These are phyloP conservation scores for Mycena galericulata DNA, from an alignment of 768 basidiomycete genomes.

Conservation along the genomic window DNA sequence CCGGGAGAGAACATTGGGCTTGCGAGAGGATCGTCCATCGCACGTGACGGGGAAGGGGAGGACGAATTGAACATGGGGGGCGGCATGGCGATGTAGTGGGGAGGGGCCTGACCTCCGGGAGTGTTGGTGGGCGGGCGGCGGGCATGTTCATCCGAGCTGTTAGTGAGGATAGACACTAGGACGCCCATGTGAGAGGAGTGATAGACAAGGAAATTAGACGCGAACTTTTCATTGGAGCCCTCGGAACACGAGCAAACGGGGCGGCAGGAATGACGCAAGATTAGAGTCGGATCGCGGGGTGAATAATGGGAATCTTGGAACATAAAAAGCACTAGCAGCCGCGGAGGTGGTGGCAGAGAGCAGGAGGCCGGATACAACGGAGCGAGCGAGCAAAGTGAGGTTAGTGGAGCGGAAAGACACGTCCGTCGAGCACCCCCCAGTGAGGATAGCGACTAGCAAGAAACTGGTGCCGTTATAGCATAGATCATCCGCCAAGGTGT, in stretches of 20 bases:
- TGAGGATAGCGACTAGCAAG: background rate
- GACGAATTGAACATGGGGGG: conserved; percentile 47
- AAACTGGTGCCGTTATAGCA: background rate
- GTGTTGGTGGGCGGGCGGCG: conserved; percentile 36
- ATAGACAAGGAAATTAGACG: conserved; percentile 4
- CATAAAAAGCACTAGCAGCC: conserved; percentile 30
- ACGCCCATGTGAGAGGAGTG: conserved; percentile 33
- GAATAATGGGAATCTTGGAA: background rate
- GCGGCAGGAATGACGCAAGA: conserved; percentile 35
- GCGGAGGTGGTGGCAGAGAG: background rate
- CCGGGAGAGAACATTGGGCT: conserved; percentile 53
- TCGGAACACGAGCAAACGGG: conserved; percentile 34
- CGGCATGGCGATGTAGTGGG: conserved; percentile 48
- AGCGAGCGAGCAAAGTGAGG: conserved; percentile 5
- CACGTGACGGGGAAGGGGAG: conserved; percentile 49
- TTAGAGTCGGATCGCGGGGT: conserved; percentile 21
- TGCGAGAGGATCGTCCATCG: conserved; percentile 47
- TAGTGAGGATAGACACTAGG: conserved; percentile 30
- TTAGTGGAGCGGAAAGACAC: conserved; percentile 2
- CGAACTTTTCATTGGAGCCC: conserved; percentile 27
- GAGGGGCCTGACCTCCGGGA: conserved; percentile 38
- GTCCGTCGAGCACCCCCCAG: conserved; percentile 8
- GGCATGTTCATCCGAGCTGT: conserved; percentile 18
- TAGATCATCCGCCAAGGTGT: too few relatives aligned
- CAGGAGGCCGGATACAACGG: conserved; percentile 17